These are phyloP conservation scores for Capsella bursapastoris DNA, from an alignment of 345 rosid genomes.

Conservation along the genomic window DNA sequence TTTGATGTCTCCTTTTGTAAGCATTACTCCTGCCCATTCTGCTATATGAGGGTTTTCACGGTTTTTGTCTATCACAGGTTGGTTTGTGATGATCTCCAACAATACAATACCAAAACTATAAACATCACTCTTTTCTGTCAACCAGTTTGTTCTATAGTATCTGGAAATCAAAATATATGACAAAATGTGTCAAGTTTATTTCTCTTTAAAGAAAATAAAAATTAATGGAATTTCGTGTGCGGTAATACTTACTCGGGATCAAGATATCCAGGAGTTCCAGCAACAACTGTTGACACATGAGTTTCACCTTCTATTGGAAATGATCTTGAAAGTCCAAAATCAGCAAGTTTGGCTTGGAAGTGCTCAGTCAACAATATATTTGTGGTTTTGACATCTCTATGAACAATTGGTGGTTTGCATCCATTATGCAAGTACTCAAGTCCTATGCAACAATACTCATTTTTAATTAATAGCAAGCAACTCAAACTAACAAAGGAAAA, in stretches of 20 bases:
- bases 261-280: slow-evolving; percentile 46
- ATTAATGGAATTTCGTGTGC: too few relatives aligned
- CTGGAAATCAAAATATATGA: slow-evolving; percentile 34
- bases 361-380: slow-evolving; percentile 57
- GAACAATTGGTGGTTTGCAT: slow-evolving; percentile 47
- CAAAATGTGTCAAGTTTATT: too few relatives aligned
- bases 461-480: neutral
- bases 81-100: slow-evolving; percentile 55
- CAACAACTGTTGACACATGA: slow-evolving; percentile 45
- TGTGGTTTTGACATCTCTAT: slow-evolving; percentile 43
- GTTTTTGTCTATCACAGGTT: slow-evolving; percentile 38
- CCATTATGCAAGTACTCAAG: slow-evolving; percentile 44
- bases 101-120: slow-evolving; percentile 63
- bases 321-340: slow-evolving; percentile 46
- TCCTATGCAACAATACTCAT: slow-evolving; percentile 17
- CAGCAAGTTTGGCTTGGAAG: slow-evolving; percentile 59
- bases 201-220: too few relatives aligned
- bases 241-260: slow-evolving; percentile 48
- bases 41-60: slow-evolving; percentile 40
- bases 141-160: slow-evolving; percentile 39
- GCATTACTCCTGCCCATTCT: slow-evolving; percentile 46
- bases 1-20: slow-evolving; percentile 40
- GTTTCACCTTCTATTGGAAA: slow-evolving; percentile 43
- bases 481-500: neutral
- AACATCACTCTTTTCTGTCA: slow-evolving; percentile 58